phyloP scores from a whole-genome alignment of 108 stramenopile species.

The Pelagomonas calceolata region DNA sequence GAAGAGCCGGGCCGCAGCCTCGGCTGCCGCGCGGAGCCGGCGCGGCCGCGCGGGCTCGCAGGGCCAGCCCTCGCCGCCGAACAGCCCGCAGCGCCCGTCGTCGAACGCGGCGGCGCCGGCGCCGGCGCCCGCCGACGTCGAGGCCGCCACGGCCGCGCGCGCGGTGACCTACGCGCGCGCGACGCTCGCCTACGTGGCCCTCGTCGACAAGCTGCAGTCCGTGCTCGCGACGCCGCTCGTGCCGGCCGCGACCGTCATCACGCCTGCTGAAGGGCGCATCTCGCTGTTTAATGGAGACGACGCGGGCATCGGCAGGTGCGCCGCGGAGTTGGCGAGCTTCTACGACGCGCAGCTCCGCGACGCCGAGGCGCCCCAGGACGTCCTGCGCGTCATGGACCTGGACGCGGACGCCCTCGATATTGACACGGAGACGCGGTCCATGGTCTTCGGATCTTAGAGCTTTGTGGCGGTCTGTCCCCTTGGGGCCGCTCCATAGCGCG shows the following conservation, averaged over 20 bases:
- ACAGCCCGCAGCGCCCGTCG: too few relatives aligned
- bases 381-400: neutral
- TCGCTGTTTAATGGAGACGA: neutral
- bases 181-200: neutral
- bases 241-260: neutral
- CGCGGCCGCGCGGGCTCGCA: neutral
- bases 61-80: too few relatives aligned
- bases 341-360: neutral
- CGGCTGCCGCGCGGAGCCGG: neutral
- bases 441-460: neutral
- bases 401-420: neutral
- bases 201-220: neutral
- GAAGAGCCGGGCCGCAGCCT: neutral
- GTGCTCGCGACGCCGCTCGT: neutral
- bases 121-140: neutral
- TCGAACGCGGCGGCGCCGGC: neutral
- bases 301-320: neutral
- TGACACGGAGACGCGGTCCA: neutral
- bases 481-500: too few relatives aligned
- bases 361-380: neutral
- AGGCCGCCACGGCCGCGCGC: neutral
- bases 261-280: neutral
- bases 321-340: neutral
- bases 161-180: neutral
- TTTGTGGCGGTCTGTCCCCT: too few relatives aligned